Percentiles rank a stretch among this genome's conserved stretches.
Evolutionary conservation across 2,329 filamentous ascomycete genomes (phyloP).

Genomic region (Leptographium galeiforme): DNA sequence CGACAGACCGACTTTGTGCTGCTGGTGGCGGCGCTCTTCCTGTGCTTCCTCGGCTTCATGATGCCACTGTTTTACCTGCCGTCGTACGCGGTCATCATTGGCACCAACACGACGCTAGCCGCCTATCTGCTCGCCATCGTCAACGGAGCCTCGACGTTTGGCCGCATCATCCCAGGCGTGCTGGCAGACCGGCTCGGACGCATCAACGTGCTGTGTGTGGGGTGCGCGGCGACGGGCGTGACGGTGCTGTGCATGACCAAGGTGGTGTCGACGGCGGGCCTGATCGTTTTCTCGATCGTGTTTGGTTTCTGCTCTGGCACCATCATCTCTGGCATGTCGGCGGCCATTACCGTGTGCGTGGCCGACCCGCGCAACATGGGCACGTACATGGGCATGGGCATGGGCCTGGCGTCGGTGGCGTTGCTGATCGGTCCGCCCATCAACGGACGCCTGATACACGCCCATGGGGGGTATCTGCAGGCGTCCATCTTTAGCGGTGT

Average conservation of each 20-base stretch:
- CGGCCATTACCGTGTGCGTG: slow-evolving; percentile 22
- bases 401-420: slow-evolving; percentile 23
- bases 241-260: slow-evolving; percentile 17
- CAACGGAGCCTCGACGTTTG: slow-evolving; percentile 41
- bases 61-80: slow-evolving; percentile 41
- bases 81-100: slow-evolving; percentile 34
- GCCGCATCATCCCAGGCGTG: slow-evolving; percentile 38
- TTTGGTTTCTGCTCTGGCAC: slow-evolving; percentile 15
- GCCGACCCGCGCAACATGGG: slow-evolving; percentile 36
- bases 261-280: slow-evolving; percentile 7
- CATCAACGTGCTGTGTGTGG: slow-evolving; percentile 24
- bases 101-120: slow-evolving; percentile 30
- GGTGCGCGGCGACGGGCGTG: slow-evolving; percentile 12
- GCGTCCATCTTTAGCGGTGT: slow-evolving; percentile 25
- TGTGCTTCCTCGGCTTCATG: slow-evolving; percentile 27
- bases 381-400: slow-evolving; percentile 32
- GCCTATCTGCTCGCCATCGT: slow-evolving; percentile 52
- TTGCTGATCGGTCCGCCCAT: slow-evolving; percentile 30
- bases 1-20: slow-evolving; percentile 38
- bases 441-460: slow-evolving; percentile 27
- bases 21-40: slow-evolving; percentile 12
- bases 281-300: slow-evolving; percentile 11
- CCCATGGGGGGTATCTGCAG: slow-evolving; percentile 23
- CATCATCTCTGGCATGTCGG: slow-evolving; percentile 22
- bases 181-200: slow-evolving; percentile 37